Conservation (phyloP, 1,139 yeast genomes). For the Yamadazyma taylorii region DNA sequence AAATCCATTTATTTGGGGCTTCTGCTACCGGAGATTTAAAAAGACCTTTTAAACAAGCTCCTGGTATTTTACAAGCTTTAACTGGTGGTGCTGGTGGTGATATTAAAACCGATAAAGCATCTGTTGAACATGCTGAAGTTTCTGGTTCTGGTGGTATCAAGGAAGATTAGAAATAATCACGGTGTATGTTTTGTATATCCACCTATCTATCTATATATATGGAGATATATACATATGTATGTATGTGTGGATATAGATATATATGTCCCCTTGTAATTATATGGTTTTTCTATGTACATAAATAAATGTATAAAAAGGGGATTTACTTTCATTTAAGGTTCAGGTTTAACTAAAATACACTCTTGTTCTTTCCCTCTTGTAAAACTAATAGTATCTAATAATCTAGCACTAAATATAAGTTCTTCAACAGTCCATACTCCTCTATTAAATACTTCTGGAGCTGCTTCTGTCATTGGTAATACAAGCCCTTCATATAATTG, state of each 20-base stretch:
- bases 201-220: too few relatives aligned
- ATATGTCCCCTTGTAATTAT: too few relatives aligned
- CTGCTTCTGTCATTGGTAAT: conserved; percentile 49
- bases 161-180: conserved; percentile 58
- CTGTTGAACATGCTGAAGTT: conserved; percentile 82
- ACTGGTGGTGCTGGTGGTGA: conserved; percentile 52
- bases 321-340: too few relatives aligned
- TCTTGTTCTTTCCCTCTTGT: conserved; percentile 61
- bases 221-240: too few relatives aligned
- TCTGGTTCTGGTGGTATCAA: conserved; percentile 90
- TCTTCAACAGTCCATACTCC: conserved; percentile 68
- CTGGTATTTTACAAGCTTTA: conserved; percentile 72
- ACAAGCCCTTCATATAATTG: conserved; percentile 56
- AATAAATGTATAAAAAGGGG: too few relatives aligned
- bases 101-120: conserved; percentile 78
- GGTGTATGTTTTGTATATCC: too few relatives aligned
- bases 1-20: conserved; percentile 83
- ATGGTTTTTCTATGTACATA: not conserved
- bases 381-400: conserved; percentile 59
- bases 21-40: conserved; percentile 89
- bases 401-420: conserved; percentile 58
- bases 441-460: conserved; percentile 59
- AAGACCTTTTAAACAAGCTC: conserved; percentile 94
- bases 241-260: too few relatives aligned
- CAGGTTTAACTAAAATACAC: conserved; percentile 49